Conservation (phyloP, 306 rosid species). For the Quercus rubra region DNA sequence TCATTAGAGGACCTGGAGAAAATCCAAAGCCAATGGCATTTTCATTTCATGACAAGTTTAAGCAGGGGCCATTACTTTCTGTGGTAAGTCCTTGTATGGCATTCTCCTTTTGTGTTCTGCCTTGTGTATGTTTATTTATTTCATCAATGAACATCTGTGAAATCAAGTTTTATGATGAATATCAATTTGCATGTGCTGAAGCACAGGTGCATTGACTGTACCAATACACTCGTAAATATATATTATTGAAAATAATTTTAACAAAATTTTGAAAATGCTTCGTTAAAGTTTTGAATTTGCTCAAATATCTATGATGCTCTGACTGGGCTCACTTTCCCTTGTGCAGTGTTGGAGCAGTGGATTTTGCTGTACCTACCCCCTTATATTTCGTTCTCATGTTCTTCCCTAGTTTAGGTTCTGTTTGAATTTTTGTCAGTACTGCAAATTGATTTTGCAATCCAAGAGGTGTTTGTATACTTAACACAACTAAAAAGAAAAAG, state of each 20-base stretch:
- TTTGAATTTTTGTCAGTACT: neutral
- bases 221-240: neutral
- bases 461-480: neutral
- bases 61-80: slow-evolving; percentile 91
- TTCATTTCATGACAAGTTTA: slow-evolving; percentile 79
- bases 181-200: neutral
- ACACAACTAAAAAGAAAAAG: too few relatives aligned
- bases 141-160: neutral
- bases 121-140: neutral
- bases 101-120: neutral
- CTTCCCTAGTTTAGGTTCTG: slow-evolving; percentile 33
- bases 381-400: slow-evolving; percentile 69
- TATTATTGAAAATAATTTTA: neutral
- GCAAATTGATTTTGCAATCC: neutral
- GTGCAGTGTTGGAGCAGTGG: slow-evolving; percentile 98
- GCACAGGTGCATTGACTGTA: neutral
- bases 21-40: slow-evolving; percentile 70
- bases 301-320: neutral
- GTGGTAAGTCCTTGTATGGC: slow-evolving; percentile 50
- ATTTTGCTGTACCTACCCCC: slow-evolving; percentile 92
- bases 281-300: neutral
- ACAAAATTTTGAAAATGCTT: neutral
- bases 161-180: neutral
- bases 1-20: slow-evolving; percentile 96
- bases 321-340: neutral